Evolutionary conservation across 2,329 filamentous ascomycete genomes (phyloP), one percentile per base, ranked within the genome.

Genomic region (Madurella mycetomatis): DNA sequence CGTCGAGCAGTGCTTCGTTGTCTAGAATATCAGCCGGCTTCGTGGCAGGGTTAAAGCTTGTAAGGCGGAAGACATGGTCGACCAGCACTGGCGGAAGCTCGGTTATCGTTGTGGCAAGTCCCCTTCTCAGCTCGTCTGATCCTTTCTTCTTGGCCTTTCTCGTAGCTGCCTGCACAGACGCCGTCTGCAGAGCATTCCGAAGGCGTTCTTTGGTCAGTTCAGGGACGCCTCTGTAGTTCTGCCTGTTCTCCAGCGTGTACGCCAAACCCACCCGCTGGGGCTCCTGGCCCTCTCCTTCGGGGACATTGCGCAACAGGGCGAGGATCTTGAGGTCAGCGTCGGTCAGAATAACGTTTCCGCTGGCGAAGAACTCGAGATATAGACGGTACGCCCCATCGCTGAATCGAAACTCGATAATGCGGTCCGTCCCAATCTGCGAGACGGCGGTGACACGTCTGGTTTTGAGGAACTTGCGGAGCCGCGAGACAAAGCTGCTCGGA

Each of bases 361-460:
- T 88, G 1, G 94, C 92, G 68, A 96, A 99, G 74, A 99, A 99
- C 72, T 99, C 94, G 30, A 99, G 76, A 68, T 90, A 96, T 18
- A 99, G 71, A 41, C 87, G 81, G 68, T 95, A 96, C 62, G 86
- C 80, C 11, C 94, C 94, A 75, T 97, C 91, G 63, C 89, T 95
- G 69, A 99, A 96, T 64, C 88, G 82, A 51, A 99, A 84, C 69
- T 97, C 90, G 50, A 99, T 86, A 57, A 99, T 88, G 50, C 94
- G 83, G 70, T 99, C 94, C 2, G 92, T 96, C 47, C 94, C 94
- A 48, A 99, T 82, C 71, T 99, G 94, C 1, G 79, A 75, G 9
- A 99, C 83, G 0, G 82, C 78, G 0, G 92, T 96, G 54, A 96
- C 82, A 54, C 92, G 79, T 58, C 92, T 80, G 9, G 92, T 95